Evolutionary conservation across 805 yeast genomes (phyloP), one percentile per base, ranked within the genome.

Genomic region (Jamesozyma jinghongensis): DNA sequence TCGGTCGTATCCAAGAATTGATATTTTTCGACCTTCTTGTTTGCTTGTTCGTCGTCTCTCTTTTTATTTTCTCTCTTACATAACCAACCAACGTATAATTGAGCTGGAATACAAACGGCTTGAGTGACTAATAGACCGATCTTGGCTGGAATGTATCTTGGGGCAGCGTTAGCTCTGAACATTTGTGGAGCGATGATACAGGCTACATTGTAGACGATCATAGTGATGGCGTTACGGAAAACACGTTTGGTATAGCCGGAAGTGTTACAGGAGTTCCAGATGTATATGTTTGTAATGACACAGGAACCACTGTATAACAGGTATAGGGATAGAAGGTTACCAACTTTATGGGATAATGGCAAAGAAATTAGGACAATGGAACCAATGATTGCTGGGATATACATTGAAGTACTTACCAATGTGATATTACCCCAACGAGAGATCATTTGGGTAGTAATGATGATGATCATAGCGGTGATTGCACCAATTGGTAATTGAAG

Each of bases 121-220:
- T 74, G 72, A 3, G 79, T 69, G 1, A 69, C 74, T 40, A 79
- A 56, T 35, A 77, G 60, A 0, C 77, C 71, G 26, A 75, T 69
- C 50, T 77, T 77, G 7, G 84, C 85, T 8, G 79, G 71, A 13
- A 58, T 63, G 48, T 76, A 79, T 13, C 63, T 57, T 25, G 83
- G 83, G 11, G 73, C 69, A 41, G 73, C 68, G 14, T 63, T 48
- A 0, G 65, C 66, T 46, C 74, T 69, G 59, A 79, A 78, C 50
- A 77, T 61, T 50, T 78, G 82, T 3, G 86, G 84, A 0, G 83
- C 85, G 37, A 77, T 65, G 44, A 81, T 60, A 49, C 79, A 71
- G 6, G 79, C 75, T 19, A 76, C 57, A 10, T 77, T 74, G 51
- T 75, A 77, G n/a, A 71, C 73, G 40, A 76, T 63, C 77, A 77